Evolutionary conservation across 208 protist species (phyloP), one percentile per base, ranked within the genome.

Genomic region (Wallacemonas sp.): DNA sequence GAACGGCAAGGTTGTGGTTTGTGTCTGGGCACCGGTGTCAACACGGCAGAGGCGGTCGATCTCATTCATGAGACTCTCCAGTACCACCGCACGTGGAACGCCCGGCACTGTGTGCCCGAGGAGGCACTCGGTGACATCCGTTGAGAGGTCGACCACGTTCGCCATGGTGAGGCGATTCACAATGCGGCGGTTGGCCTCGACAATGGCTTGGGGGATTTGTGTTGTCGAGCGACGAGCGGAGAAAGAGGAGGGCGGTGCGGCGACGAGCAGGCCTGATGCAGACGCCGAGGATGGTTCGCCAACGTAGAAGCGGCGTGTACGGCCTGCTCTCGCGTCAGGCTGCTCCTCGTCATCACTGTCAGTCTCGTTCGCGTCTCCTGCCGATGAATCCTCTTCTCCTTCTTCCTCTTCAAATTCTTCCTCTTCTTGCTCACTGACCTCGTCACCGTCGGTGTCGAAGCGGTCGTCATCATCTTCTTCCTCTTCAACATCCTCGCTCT

Each of bases 91-190:
- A 19, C 85, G 81, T 12, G 87, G 73, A 3, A 78, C 80, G 3
- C 75, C 79, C 0, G 72, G 50, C 9, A 57, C 50, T 8, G 10
- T 37, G 46, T 39, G 29, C 26, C 53, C 62, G 76, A 67, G 27
- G 81, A 85, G 58, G 15, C 80, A 17, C 0, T 76, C 68, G 21
- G 76, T 80, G 12, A 89, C 30, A 26, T 92, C 89, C 9, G 67
- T 46, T n/a, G 83, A 82, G 50, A 92, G 75, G 26, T 76, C 76
- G 0, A 81, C 79, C n/a, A 92, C 83, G 65, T 94, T 94, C 2
- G 65, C 44, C 62, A 89, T 70, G 22, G 89, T 92, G 26, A 94
- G 71, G 59, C 90, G 92, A 55, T 94, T 94, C 6, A 89, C 66
- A 10, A 79, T 72, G 22, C 85, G 81, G 10, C 82, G 77, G 34